These are phyloP conservation scores for Ziziphus jujuba DNA, from an alignment of 306 rosid genomes.

Conservation along the genomic window DNA sequence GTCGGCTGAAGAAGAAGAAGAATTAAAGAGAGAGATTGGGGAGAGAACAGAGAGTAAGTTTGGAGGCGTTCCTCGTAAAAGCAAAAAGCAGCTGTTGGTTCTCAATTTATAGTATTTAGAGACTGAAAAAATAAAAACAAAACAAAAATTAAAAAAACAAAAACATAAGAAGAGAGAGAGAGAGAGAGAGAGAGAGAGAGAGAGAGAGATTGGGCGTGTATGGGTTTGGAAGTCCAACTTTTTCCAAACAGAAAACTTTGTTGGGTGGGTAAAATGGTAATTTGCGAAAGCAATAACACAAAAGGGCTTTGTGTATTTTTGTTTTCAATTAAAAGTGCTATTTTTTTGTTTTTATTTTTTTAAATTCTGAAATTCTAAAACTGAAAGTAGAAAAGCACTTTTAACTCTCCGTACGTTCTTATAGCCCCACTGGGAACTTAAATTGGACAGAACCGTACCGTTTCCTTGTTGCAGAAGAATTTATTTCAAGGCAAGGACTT, in stretches of 20 bases:
- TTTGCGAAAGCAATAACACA: neutral
- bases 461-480: neutral
- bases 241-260: neutral
- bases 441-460: neutral
- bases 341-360: no score
- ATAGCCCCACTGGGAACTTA: neutral
- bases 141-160: fast-evolving
- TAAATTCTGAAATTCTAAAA: no score
- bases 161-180: neutral
- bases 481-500: neutral
- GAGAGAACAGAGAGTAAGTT: slow-evolving; percentile 18
- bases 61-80: slow-evolving; percentile 39
- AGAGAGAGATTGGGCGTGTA: neutral
- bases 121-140: neutral
- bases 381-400: no score
- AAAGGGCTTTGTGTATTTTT: neutral
- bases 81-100: slow-evolving; percentile 21
- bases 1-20: slow-evolving; percentile 22
- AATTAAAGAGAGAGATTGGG: neutral
- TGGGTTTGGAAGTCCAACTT: slow-evolving; percentile 18
- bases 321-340: neutral
- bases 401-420: no score
- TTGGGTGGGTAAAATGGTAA: slow-evolving; percentile 14
- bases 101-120: slow-evolving; percentile 35
- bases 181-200: neutral